Base-by-base conservation (phyloP, 306 rosid species). In the Sicyos baderoa region DNA sequence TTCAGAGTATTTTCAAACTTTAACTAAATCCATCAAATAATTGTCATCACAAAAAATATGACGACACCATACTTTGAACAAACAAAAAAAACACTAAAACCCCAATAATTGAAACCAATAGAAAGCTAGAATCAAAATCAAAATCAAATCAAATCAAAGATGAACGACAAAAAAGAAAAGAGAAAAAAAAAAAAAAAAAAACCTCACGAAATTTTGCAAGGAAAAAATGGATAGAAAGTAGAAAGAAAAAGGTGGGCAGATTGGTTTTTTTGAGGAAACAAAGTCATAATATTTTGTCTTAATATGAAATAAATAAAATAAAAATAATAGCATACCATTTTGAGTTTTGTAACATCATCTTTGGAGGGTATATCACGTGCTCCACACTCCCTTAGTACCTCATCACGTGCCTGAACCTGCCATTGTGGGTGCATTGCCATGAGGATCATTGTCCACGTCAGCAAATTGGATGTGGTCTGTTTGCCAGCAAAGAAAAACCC, bases 401-500 rank as follows among this genome's bases (percentile, higher is more conserved):
- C 99, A 5, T 82, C 97, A 84, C 99, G 97, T 88, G 99, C 99
- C 77, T 54, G 79, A 22, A 73, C 76, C 82, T 94, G 99, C 99
- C 99, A 94, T 0, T 82, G 90, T 58, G 97, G 97, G 86, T 94
- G 99, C 96, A 90, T 94, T 18, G 99, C 97, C 12, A 94, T 81
- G 45, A 94, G 96, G 70, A 88, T 84, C 77, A 88, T 88, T 19
- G 99, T 82, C 99, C 99, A 94, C 84, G 99, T 94, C 88, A 94
- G 86, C 90, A 94, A 72, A 76, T 94, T 94, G 19, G 99, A 90
- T 47, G 99, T 94, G 82, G 99, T 94, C 72, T 94, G 97, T 81
- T 88, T 94, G 67, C 99, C 97, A 14, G 99, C 99, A 81, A 94
- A 94, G 97, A 94, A 94, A 62, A 94, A 94, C 75, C 86, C 85